A percentile compares a stretch with the other conserved stretches of the same genome.
Conservation (phyloP, 805 yeast species). For the Zygoascus ofunaensis region DNA sequence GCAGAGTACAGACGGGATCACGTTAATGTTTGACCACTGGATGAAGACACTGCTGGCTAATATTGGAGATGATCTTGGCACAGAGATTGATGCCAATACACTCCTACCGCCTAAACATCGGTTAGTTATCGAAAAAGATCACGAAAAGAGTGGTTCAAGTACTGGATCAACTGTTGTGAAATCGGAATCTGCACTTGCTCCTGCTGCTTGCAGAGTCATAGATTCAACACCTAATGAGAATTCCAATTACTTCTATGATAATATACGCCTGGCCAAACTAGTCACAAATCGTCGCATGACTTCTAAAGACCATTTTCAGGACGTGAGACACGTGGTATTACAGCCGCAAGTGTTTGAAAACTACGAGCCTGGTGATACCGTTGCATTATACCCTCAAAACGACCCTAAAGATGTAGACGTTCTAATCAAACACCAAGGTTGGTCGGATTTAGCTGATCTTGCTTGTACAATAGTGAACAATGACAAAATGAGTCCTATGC, state of each 20-base stretch:
- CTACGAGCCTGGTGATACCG: conserved; percentile 73
- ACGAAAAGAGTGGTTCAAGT: conserved; percentile 27
- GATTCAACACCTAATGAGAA: not conserved
- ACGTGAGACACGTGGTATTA: conserved; percentile 59
- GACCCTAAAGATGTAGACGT: conserved; percentile 51
- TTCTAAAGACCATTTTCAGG: conserved; percentile 70
- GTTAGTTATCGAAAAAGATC: conserved; percentile 22
- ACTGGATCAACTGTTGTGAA: conserved; percentile 15
- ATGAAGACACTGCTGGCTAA: conserved; percentile 39
- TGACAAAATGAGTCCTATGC: conserved; percentile 1
- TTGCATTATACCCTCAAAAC: conserved; percentile 69
- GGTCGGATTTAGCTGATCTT: conserved; percentile 64
- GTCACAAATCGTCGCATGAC: conserved; percentile 54
- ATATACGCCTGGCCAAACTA: conserved; percentile 37
- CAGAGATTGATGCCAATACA: conserved; percentile 26
- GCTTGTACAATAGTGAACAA: conserved; percentile 35
- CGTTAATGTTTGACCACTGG: conserved; percentile 72
- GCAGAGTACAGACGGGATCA: conserved; percentile 58
- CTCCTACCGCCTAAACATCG: conserved; percentile 34
- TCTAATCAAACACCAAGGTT: conserved; percentile 59
- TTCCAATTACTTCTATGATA: not conserved
- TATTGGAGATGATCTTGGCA: conserved; percentile 15
- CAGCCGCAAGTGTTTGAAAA: conserved; percentile 19
- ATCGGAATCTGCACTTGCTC: not conserved
- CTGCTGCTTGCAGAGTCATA: not conserved